These are phyloP conservation scores for Taphrina communis DNA, from an alignment of 1,139 yeast species.

Conservation along the genomic window DNA sequence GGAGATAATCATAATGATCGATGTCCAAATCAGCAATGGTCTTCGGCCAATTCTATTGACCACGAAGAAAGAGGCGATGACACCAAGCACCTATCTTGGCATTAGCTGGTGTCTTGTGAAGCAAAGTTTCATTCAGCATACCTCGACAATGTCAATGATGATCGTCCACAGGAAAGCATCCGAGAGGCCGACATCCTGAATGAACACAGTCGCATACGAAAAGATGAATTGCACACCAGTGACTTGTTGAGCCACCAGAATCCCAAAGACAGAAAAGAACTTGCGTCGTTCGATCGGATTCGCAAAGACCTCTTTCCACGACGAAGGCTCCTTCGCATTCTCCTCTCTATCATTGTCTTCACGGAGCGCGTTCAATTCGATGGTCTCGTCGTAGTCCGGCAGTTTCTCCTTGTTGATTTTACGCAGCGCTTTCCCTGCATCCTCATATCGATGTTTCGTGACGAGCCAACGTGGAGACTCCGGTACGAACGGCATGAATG, in stretches of 20 bases:
- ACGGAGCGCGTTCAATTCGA: conserved; percentile 17
- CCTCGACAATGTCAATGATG: conserved; percentile 74
- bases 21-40: conserved; percentile 66
- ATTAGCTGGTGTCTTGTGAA: neutral
- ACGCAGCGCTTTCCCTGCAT: conserved; percentile 27
- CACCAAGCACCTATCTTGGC: conserved; percentile 54
- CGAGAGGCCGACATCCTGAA: conserved; percentile 58
- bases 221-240: conserved; percentile 71
- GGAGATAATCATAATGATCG: conserved; percentile 67
- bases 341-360: conserved; percentile 30
- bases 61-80: conserved; percentile 49
- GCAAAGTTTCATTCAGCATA: neutral
- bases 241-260: conserved; percentile 67
- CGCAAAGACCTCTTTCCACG: conserved; percentile 28
- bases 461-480: conserved; percentile 41
- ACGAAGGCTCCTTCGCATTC: conserved; percentile 23
- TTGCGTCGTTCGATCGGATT: conserved; percentile 37
- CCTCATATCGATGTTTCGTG: conserved; percentile 23
- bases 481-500: conserved; percentile 28
- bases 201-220: conserved; percentile 70
- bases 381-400: conserved; percentile 25
- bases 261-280: conserved; percentile 45
- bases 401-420: conserved; percentile 32
- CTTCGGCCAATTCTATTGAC: conserved; percentile 77
- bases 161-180: conserved; percentile 73